phyloP scores from a whole-genome alignment of 139 green algal species.

The Coelastrella sp. region DNA sequence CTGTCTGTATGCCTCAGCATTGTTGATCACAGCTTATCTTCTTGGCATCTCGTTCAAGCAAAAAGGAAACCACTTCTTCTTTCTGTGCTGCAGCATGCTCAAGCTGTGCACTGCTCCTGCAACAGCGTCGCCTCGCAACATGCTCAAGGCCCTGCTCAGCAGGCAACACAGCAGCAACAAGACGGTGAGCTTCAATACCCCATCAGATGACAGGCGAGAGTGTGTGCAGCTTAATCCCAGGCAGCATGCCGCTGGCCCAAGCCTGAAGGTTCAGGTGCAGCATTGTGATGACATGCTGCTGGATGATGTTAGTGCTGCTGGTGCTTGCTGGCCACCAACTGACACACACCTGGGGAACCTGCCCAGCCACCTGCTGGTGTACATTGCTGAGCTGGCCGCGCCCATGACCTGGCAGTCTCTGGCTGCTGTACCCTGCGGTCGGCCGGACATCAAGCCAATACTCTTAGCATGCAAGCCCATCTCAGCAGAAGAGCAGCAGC shows the following conservation, averaged over 20 bases:
- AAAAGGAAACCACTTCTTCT: too few species aligned
- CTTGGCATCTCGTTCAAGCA: too few species aligned
- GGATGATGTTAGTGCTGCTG: background rate
- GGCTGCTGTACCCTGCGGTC: background rate
- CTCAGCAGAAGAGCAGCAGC: constrained; percentile 2
- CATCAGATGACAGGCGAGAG: too few species aligned
- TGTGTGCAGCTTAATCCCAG: background rate
- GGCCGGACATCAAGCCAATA: constrained; percentile 26
- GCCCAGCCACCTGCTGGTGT: constrained; percentile 31
- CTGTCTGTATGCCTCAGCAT: background rate
- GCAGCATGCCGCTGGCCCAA: background rate
- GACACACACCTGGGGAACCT: constrained; percentile 42
- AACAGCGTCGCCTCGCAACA: background rate
- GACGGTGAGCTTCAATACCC: background rate
- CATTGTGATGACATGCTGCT: background rate
- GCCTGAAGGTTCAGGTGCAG: constrained; percentile 20
- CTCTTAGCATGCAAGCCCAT: constrained; percentile 39
- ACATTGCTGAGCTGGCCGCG: constrained; percentile 38
- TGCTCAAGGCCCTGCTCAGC: constrained; percentile 14
- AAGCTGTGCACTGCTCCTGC: background rate
- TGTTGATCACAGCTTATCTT: background rate
- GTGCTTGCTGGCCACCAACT: constrained; percentile 2
- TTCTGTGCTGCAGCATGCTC: background rate
- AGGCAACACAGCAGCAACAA: background rate
- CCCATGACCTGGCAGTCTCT: constrained; percentile 23